phyloP scores from a whole-genome alignment of 1,139 yeast species.

The Blastobotrys apis region DNA sequence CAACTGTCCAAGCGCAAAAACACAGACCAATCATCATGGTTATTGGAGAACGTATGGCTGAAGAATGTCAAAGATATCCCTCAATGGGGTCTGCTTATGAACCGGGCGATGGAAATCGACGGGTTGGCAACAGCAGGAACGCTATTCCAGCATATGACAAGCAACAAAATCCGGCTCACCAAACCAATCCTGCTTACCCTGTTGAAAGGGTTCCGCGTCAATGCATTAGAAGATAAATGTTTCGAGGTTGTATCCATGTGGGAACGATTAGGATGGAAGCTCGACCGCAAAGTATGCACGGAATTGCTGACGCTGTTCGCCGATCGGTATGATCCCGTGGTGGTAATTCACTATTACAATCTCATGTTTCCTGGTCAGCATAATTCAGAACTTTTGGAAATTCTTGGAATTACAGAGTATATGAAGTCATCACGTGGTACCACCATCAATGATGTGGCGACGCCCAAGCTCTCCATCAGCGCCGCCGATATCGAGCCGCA shows the following conservation, averaged over 20 bases:
- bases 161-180: conserved; percentile 15
- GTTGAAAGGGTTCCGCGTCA: conserved; percentile 26
- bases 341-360: conserved; percentile 22
- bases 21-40: conserved; percentile 19
- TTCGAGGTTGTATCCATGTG: conserved; percentile 23
- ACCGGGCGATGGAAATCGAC: conserved; percentile 25
- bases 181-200: conserved; percentile 18
- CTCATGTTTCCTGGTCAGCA: conserved; percentile 16
- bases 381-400: neutral
- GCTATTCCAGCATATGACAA: conserved; percentile 24
- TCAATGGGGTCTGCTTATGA: conserved; percentile 17
- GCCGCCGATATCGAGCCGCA: neutral
- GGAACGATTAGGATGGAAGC: conserved; percentile 14
- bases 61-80: conserved; percentile 4
- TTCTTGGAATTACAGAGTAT: conserved; percentile 4
- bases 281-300: conserved; percentile 18
- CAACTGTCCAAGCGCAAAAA: conserved; percentile 15
- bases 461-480: neutral
- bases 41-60: conserved; percentile 19
- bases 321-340: conserved; percentile 21
- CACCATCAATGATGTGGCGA: neutral
- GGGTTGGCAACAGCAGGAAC: conserved; percentile 24
- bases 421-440: conserved; percentile 1
- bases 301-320: conserved; percentile 24
- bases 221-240: conserved; percentile 25